Evolutionary conservation across 192 early-diverging fungal species (phyloP).

Genomic region (Umbelopsis ramanniana): DNA sequence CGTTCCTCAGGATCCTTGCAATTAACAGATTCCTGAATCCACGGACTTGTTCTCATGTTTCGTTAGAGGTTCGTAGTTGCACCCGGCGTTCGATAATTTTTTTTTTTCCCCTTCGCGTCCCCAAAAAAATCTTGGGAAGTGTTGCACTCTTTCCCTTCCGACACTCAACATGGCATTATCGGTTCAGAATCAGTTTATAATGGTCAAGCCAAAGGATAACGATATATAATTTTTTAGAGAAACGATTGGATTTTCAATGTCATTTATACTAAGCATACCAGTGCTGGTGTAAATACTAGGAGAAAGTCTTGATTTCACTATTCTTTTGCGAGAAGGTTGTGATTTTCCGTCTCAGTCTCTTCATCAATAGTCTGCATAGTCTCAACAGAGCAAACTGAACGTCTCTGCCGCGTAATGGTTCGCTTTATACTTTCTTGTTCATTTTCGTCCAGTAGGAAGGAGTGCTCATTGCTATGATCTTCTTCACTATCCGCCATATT

Average conservation of each 20-base stretch:
- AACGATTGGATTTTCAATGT: not conserved
- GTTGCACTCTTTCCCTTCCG: not conserved
- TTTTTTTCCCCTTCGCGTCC: no score
- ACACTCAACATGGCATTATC: no score
- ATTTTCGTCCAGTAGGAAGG: not conserved
- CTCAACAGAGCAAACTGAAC: slow-evolving; percentile 9
- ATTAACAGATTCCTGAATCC: not conserved
- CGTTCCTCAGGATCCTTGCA: not conserved
- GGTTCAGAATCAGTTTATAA: not conserved
- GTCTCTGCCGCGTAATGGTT: slow-evolving; percentile 5
- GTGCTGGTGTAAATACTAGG: slow-evolving; percentile 4
- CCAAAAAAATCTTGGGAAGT: no score
- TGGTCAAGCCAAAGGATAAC: not conserved
- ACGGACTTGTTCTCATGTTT: not conserved
- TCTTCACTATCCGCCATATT: slow-evolving; percentile 5
- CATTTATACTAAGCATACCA: not conserved
- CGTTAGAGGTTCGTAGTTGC: not conserved
- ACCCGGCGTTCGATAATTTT: no score
- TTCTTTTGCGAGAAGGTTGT: not conserved
- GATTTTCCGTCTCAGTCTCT: slow-evolving; percentile 22
- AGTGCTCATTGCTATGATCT: slow-evolving; percentile 9
- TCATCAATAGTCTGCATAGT: slow-evolving; percentile 24
- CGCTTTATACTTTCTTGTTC: not conserved
- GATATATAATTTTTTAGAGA: not conserved
- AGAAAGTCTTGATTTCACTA: not conserved